phyloP scores from a whole-genome alignment of 2,329 filamentous ascomycete genomes.

The Xylaria sp. region DNA sequence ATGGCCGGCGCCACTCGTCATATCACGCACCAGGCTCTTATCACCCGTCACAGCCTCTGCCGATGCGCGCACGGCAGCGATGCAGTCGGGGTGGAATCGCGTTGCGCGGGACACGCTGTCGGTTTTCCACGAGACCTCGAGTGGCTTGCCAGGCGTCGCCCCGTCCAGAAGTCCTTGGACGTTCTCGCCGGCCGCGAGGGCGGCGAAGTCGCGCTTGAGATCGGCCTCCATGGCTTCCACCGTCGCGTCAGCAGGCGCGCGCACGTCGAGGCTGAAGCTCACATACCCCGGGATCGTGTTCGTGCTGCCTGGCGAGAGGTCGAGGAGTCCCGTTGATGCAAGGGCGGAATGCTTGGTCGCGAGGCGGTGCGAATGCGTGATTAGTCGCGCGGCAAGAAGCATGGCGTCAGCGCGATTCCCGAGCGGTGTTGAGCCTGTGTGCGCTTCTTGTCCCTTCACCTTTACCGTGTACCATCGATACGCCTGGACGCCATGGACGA shows the following conservation, averaged over 20 bases:
- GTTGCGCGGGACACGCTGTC: slow-evolving; percentile 72
- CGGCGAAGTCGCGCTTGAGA: slow-evolving; percentile 66
- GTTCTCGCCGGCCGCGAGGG: slow-evolving; percentile 67
- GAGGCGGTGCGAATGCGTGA: slow-evolving; percentile 71
- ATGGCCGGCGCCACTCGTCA: slow-evolving; percentile 57
- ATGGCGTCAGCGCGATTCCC: slow-evolving; percentile 73
- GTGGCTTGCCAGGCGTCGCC: slow-evolving; percentile 38
- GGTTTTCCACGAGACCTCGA: slow-evolving; percentile 59
- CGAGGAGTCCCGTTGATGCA: slow-evolving; percentile 76
- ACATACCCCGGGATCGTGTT: slow-evolving; percentile 79
- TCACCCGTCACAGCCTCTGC: slow-evolving; percentile 67
- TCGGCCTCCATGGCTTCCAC: slow-evolving; percentile 67
- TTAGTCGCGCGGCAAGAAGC: slow-evolving; percentile 73
- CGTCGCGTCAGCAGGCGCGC: slow-evolving; percentile 63
- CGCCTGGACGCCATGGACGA: slow-evolving; percentile 78
- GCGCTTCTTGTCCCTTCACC: slow-evolving; percentile 73
- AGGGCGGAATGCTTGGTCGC: slow-evolving; percentile 69
- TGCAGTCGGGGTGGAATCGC: slow-evolving; percentile 74
- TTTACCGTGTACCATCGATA: slow-evolving; percentile 79
- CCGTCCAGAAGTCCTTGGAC: slow-evolving; percentile 57
- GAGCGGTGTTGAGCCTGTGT: slow-evolving; percentile 80
- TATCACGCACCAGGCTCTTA: slow-evolving; percentile 51
- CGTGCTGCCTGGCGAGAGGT: slow-evolving; percentile 72
- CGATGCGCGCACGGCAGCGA: slow-evolving; percentile 70
- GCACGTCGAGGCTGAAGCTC: slow-evolving; percentile 74